Evolutionary conservation across 257 asterid genomes (phyloP).

Genomic region (Ehretia macrophylla): DNA sequence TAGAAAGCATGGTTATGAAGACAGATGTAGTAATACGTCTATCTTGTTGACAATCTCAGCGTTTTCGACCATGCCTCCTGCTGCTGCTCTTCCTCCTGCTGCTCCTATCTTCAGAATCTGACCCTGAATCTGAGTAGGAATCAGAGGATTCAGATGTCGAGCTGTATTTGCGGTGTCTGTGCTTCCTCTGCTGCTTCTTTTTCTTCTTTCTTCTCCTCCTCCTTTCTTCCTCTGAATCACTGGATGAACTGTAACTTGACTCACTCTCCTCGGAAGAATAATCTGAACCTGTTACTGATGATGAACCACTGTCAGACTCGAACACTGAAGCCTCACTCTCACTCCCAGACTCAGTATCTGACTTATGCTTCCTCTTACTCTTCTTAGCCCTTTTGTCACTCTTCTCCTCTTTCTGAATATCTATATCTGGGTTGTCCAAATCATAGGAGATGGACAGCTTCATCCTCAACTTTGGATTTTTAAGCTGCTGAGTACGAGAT

Average conservation of each 20-base stretch:
- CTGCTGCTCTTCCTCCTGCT: constrained; percentile 61
- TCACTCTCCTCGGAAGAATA: constrained; percentile 40
- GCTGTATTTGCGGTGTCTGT: constrained; percentile 33
- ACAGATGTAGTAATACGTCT: too few relatives aligned
- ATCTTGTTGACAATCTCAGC: too few relatives aligned
- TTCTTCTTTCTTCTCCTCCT: constrained; percentile 41
- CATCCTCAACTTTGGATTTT: constrained; percentile 89
- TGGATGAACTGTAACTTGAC: constrained; percentile 65
- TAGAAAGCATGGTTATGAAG: too few relatives aligned
- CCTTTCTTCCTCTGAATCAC: constrained; percentile 90
- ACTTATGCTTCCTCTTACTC: constrained; percentile 60
- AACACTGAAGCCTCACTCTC: constrained; percentile 90
- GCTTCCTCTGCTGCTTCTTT: constrained; percentile 58
- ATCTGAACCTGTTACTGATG: constrained; percentile 34
- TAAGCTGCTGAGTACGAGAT: constrained; percentile 81
- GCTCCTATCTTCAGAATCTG: constrained; percentile 74
- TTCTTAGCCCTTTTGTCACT: constrained; percentile 65
- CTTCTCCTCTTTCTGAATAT: constrained; percentile 33
- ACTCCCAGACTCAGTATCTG: constrained; percentile 25
- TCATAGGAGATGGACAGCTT: constrained; percentile 56
- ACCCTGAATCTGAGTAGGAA: constrained; percentile 71
- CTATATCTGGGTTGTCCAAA: constrained; percentile 54
- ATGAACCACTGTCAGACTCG: constrained; percentile 63
- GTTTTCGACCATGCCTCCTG: constrained; percentile 37
- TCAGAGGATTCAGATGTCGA: constrained; percentile 80